phyloP scores from a whole-genome alignment of 805 yeast species.

The Candida ficus region DNA sequence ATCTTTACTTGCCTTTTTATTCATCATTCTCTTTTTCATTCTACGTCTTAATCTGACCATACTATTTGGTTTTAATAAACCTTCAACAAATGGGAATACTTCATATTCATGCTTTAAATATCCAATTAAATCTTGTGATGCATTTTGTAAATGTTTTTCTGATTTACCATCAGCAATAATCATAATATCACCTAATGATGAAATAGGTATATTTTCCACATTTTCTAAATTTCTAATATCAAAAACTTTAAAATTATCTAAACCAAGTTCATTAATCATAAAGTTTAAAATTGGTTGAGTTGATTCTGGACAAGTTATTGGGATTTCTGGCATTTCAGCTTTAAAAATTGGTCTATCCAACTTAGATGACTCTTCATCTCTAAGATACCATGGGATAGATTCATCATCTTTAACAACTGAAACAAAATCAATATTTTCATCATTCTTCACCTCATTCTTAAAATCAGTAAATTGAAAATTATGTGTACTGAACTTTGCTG shows the following conservation, averaged over 20 bases:
- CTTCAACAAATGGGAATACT: constrained; percentile 57
- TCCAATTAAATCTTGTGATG: constrained; percentile 53
- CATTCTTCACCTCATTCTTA: background rate
- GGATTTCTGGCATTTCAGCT: constrained; percentile 50
- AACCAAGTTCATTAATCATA: constrained; percentile 57
- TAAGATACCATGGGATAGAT: constrained; percentile 57
- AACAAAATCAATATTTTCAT: background rate
- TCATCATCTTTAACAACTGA: constrained; percentile 20
- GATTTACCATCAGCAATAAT: constrained; percentile 74
- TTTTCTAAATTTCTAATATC: constrained; percentile 45
- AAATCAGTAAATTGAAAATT: background rate
- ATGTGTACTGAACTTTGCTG: background rate
- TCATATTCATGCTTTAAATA: constrained; percentile 50
- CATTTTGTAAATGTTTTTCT: constrained; percentile 67
- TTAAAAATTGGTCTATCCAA: constrained; percentile 30
- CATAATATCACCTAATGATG: constrained; percentile 42
- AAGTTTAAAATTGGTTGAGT: constrained; percentile 40
- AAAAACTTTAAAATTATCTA: constrained; percentile 55
- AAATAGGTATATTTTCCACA: constrained; percentile 30
- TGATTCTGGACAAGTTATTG: constrained; percentile 50
- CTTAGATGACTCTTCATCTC: constrained; percentile 35
- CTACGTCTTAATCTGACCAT: constrained; percentile 47
- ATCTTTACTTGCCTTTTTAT: constrained; percentile 45
- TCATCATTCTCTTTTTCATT: constrained; percentile 46
- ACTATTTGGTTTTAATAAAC: constrained; percentile 56